phyloP scores from a whole-genome alignment of 2,329 filamentous ascomycete species.

The Teratosphaeria viscida region DNA sequence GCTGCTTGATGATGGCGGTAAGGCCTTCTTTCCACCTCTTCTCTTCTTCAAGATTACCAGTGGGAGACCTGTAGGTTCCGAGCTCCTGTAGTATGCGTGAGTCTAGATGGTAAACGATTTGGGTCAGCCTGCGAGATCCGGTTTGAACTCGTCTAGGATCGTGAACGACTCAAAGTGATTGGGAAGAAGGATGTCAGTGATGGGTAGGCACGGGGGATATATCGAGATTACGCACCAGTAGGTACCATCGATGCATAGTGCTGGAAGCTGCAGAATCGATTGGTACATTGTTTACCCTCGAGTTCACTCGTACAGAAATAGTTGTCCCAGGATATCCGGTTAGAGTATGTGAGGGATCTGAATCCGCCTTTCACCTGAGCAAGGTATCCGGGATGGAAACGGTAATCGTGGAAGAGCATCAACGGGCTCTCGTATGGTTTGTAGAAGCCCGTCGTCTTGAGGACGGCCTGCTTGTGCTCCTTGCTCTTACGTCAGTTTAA shows the following conservation, averaged over 20 bases:
- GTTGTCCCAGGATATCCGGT: conserved; percentile 68
- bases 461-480: neutral
- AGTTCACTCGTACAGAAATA: conserved; percentile 69
- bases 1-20: conserved; percentile 48
- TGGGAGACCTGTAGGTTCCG: conserved; percentile 17
- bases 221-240: conserved; percentile 55
- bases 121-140: conserved; percentile 14
- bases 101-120: conserved; percentile 23
- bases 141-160: neutral
- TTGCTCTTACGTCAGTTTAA: conserved; percentile 7
- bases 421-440: conserved; percentile 75
- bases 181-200: neutral
- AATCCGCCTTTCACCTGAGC: conserved; percentile 63
- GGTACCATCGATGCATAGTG: conserved; percentile 65
- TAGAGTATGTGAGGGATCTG: conserved; percentile 85
- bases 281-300: conserved; percentile 61
- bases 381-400: conserved; percentile 68
- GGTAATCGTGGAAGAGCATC: conserved; percentile 72
- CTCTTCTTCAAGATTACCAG: conserved; percentile 14
- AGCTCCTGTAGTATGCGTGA: conserved; percentile 21
- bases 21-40: conserved; percentile 50
- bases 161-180: neutral
- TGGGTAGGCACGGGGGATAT: neutral
- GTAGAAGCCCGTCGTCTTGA: conserved; percentile 7
- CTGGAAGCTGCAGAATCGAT: conserved; percentile 61